Evolutionary conservation across 2,329 filamentous ascomycete genomes (phyloP), one percentile per base, ranked within the genome.

Genomic region (Macrophomina tecta): DNA sequence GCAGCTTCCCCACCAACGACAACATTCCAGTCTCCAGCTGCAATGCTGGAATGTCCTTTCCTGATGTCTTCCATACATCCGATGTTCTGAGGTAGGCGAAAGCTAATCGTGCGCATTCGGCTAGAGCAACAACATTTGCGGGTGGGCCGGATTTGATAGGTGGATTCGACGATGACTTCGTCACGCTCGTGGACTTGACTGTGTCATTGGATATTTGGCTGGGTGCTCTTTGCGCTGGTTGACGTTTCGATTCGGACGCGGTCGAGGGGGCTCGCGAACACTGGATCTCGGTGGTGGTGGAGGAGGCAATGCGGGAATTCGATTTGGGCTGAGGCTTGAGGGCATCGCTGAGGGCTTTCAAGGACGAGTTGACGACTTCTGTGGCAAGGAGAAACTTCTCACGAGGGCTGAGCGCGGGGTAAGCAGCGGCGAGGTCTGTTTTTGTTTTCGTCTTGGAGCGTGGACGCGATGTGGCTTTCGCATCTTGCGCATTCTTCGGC

Each of bases 1-100:
- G 79, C 1, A 94, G 81, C 73, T 89, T 92, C 46, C 86, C 86
- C 46, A 90, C 78, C 64, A 94, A 83, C 0, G 89, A 87, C 16
- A 90, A 86, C 83, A 92, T 91, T 64, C 91, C 91, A 68, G 83
- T 88, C 74, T 94, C 91, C 4, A 94, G 77, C 73, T 94, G 90
- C 46, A 91, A 79, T 52, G 86, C 84, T 1, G 87, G 84, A n/a
- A 89, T 80, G 9, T 84, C 79, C 9, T 87, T 79, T 8, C 84
- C 82, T 5, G 85, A 79, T 0, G 84, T 79, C 32, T 84, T 81
- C 23, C 76, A 75, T 36, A 78, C 81, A 61, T 90, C 86, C 30
- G 88, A 73, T 34, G 84, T 82, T 60, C 89, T 83, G 46, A 94
- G 80, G 60, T 87, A 88, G 6, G 84, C 80, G 72, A 94, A 92